Conservation (phyloP, 306 rosid genomes). For the Vigna trinervia region DNA sequence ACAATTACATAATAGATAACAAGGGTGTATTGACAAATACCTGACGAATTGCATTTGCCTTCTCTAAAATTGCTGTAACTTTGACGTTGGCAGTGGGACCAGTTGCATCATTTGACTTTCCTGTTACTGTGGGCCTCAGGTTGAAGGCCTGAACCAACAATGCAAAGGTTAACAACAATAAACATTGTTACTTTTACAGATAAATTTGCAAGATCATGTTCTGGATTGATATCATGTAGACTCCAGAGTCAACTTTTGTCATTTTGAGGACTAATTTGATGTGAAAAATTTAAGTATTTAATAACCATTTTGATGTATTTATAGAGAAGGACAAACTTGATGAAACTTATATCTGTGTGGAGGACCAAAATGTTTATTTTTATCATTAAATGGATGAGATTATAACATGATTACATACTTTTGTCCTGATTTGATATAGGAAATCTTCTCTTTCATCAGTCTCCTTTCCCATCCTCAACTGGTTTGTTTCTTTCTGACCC, state of each 20-base stretch:
- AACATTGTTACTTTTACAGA: background rate
- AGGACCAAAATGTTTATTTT: slow-evolving; percentile 9
- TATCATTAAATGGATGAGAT: background rate
- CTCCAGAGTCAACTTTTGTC: background rate
- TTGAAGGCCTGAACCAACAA: slow-evolving; percentile 75
- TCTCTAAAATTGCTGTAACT: slow-evolving; percentile 94
- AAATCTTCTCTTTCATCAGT: slow-evolving; percentile 79
- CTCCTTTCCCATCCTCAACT: slow-evolving; percentile 51
- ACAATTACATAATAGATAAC: background rate
- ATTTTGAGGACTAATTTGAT: background rate
- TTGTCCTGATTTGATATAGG: slow-evolving; percentile 79
- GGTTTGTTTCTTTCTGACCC: slow-evolving; percentile 57
- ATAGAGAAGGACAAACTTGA: background rate
- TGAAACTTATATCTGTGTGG: background rate
- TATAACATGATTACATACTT: slow-evolving; percentile 53
- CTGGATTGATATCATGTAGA: background rate
- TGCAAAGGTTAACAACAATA: slow-evolving; percentile 38
- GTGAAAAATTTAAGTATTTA: background rate
- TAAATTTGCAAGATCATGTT: slow-evolving; percentile 17
- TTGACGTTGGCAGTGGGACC: slow-evolving; percentile 66
- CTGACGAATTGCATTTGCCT: slow-evolving; percentile 97
- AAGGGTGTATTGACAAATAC: slow-evolving; percentile 47
- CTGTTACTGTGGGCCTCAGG: slow-evolving; percentile 74
- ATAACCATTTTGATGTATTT: slow-evolving; percentile 23
- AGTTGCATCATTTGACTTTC: slow-evolving; percentile 54